Base-by-base conservation (phyloP, 2,329 filamentous ascomycete species). In the Corinectria fuckeliana region DNA sequence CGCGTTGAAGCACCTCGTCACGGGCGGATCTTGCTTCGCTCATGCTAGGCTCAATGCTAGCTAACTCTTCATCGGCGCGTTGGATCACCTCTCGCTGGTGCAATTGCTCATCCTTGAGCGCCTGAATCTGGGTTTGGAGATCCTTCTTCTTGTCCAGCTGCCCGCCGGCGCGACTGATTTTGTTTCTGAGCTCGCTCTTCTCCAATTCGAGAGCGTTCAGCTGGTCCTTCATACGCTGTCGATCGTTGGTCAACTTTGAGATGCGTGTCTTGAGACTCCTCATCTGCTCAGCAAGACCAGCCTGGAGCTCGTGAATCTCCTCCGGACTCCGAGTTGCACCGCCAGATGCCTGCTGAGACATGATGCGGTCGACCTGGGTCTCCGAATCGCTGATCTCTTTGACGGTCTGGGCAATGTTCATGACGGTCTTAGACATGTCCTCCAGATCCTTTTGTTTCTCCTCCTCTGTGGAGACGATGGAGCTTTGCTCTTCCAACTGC, bases 71-170 rank as follows among this genome's bases (percentile, higher is more conserved):
- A 66, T 97, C 93, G 1, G 88, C 85, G 55, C 83, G 80, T 59
- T 87, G 85, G 39, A 96, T 91, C 20, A 81, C 77, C 26, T 91
- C 87, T 47, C 89, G 88, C 71, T 94, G 89, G 64, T 90, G 85
- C 20, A 71, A 74, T 63, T 88, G 91, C 39, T 89, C 85, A 9
- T 85, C 85, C 69, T 88, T 92, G 65, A 91, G 84, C 56, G 90
- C 85, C 60, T 92, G 87, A 28, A 98, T 87, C 62, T 93, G 91
- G 38, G 80, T 79, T 61, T 87, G 81, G 20, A 97, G 80, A 41
- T 85, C 84, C 36, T 85, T 83, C 78, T 93, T 97, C 76, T 91
- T 92, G 73, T 96, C 92, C 23, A 98, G 81, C 69, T 93, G 88
- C 58, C 90, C 88, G 47, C 85, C 82, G 1, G 90, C 87, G 51